Conservation (phyloP, 305 asterid species). For the Fraxinus baroniana region DNA sequence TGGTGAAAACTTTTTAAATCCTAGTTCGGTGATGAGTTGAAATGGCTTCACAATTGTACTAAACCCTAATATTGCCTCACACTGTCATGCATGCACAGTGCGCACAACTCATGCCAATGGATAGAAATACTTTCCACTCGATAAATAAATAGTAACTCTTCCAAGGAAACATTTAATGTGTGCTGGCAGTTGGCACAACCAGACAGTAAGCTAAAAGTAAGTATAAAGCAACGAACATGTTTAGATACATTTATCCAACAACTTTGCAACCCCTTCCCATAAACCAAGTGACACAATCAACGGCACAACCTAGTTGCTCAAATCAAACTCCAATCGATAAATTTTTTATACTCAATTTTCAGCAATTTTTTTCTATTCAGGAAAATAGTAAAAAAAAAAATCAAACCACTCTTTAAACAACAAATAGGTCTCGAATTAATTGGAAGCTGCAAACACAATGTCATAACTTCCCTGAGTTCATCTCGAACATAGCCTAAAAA, state of each 20-base stretch:
- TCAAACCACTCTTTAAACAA: background rate
- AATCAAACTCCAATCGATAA: background rate
- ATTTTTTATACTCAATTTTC: background rate
- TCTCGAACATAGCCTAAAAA: constrained; percentile 3
- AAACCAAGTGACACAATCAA: background rate
- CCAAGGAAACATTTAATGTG: background rate
- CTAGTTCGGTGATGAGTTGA: background rate
- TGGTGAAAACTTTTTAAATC: background rate
- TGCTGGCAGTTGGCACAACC: background rate
- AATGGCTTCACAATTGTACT: background rate
- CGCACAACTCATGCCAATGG: background rate
- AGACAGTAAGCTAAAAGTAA: background rate
- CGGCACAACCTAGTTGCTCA: background rate
- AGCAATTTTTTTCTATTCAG: background rate
- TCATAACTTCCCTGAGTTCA: background rate
- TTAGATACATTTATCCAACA: background rate
- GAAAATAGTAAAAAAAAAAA: background rate
- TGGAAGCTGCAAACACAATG: background rate
- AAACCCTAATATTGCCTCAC: background rate
- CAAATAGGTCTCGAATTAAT: background rate
- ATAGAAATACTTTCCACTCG: background rate
- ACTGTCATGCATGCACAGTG: background rate
- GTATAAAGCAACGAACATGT: background rate
- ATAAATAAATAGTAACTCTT: background rate
- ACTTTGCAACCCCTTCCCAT: background rate